These are phyloP conservation scores for Ophiostoma quercus DNA, from an alignment of 2,329 filamentous ascomycete genomes.

Conservation along the genomic window DNA sequence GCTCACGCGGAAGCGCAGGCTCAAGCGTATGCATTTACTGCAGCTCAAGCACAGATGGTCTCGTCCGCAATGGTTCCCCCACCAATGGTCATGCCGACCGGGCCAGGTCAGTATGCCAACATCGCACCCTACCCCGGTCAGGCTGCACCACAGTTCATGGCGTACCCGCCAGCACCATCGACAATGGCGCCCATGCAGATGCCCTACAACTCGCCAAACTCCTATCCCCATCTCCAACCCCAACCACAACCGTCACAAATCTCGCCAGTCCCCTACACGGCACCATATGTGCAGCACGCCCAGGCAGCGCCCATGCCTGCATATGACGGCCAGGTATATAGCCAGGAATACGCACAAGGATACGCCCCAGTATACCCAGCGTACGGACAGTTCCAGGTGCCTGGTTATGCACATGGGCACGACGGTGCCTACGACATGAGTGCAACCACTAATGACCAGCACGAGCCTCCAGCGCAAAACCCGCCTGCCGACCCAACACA, in stretches of 20 bases:
- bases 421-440: neutral
- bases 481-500: neutral
- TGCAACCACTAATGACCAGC: neutral
- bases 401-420: neutral
- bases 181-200: neutral
- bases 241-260: neutral
- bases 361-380: neutral
- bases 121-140: neutral
- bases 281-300: neutral
- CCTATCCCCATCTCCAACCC: neutral
- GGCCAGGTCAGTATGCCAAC: neutral
- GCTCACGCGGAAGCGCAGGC: neutral
- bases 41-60: neutral
- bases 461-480: neutral
- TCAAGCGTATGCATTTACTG: neutral
- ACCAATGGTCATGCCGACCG: neutral
- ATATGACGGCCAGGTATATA: neutral
- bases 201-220: neutral
- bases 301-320: neutral
- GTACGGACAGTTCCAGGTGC: slow-evolving; percentile 4
- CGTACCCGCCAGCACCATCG: neutral
- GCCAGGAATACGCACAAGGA: neutral
- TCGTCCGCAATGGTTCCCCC: neutral
- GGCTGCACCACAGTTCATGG: neutral
- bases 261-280: neutral